Percentiles rank a stretch among this genome's conserved stretches.
phyloP scores from a whole-genome alignment of 768 basidiomycete species.

The Naematelia aurantialba region DNA sequence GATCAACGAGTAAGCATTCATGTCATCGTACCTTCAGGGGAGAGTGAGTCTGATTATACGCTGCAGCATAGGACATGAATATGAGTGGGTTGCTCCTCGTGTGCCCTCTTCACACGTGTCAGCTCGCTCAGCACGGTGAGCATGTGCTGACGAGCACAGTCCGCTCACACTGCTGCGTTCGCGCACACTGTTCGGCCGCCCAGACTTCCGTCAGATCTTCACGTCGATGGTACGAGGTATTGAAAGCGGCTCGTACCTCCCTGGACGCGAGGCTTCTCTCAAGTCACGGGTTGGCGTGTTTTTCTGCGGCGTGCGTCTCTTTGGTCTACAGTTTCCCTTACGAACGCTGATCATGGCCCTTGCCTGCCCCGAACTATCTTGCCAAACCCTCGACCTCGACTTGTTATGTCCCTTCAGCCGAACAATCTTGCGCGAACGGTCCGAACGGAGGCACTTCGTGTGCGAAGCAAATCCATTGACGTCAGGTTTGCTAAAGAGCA shows the following conservation, averaged over 20 bases:
- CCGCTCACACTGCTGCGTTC: conserved; percentile 82
- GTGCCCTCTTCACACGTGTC: no score
- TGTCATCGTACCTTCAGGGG: background rate
- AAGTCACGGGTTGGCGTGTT: conserved; percentile 83
- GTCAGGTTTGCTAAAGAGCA: conserved; percentile 80
- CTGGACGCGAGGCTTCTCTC: conserved; percentile 70
- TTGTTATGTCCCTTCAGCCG: no score
- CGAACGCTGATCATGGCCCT: background rate
- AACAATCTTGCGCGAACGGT: conserved; percentile 69
- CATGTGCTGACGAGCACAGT: conserved; percentile 13
- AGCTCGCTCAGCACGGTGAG: no score
- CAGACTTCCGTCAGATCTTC: conserved; percentile 83
- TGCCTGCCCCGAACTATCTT: background rate
- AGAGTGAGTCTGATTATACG: background rate
- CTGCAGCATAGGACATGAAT: conserved; percentile 37
- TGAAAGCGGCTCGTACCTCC: conserved; percentile 74
- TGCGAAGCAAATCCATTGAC: conserved; percentile 59
- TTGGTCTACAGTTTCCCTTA: background rate
- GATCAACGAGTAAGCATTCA: conserved; percentile 34
- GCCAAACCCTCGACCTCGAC: no score
- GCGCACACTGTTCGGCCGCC: conserved; percentile 86
- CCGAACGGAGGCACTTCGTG: conserved; percentile 64
- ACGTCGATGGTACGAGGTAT: conserved; percentile 69
- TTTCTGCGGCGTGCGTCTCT: conserved; percentile 65
- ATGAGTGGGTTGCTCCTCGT: conserved; percentile 27